Conservation (phyloP, 1,139 yeast genomes). For the Suhomyces panamericanus region DNA sequence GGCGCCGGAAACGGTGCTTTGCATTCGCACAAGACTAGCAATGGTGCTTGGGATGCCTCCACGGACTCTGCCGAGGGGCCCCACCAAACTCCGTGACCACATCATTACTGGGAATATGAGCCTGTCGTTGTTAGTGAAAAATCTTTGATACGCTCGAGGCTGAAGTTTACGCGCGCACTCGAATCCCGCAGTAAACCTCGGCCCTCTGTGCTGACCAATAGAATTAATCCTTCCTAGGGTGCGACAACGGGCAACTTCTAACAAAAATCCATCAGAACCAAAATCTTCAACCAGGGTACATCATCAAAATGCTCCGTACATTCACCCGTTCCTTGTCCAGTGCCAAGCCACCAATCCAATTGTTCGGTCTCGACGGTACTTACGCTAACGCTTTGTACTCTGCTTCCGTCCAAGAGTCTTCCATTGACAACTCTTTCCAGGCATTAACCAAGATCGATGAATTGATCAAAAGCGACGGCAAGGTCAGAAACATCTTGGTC, state of each 20-base stretch:
- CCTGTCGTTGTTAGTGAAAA: constrained; percentile 1
- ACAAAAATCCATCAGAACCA: constrained; percentile 7
- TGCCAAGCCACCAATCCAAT: constrained; percentile 87
- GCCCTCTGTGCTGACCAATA: constrained; percentile 9
- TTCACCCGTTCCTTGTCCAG: constrained; percentile 73
- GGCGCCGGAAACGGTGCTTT: constrained; percentile 1
- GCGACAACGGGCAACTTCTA: constrained; percentile 12
- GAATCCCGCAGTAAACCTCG: constrained; percentile 2
- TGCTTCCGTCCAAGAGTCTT: constrained; percentile 83
- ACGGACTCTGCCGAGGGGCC: constrained; percentile 7
- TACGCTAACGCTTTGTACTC: constrained; percentile 94
- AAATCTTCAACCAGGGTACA: constrained; percentile 6
- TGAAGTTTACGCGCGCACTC: constrained; percentile 4
- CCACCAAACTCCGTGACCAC: constrained; percentile 12
- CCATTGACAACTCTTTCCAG: constrained; percentile 69
- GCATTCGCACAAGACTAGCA: constrained; percentile 7
- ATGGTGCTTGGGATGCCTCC: constrained; percentile 4
- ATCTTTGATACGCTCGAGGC: constrained; percentile 7
- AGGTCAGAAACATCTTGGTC: constrained; percentile 59
- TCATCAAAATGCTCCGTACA: constrained; percentile 47
- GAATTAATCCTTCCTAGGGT: constrained; percentile 5
- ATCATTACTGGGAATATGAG: not conserved
- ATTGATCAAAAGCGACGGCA: constrained; percentile 61
- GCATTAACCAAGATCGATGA: constrained; percentile 62
- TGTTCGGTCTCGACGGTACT: constrained; percentile 94